Percentiles rank a stretch among this genome's conserved stretches.
Evolutionary conservation across 179 eudicot genomes (phyloP).

Genomic region (Vitellaria paradoxa): DNA sequence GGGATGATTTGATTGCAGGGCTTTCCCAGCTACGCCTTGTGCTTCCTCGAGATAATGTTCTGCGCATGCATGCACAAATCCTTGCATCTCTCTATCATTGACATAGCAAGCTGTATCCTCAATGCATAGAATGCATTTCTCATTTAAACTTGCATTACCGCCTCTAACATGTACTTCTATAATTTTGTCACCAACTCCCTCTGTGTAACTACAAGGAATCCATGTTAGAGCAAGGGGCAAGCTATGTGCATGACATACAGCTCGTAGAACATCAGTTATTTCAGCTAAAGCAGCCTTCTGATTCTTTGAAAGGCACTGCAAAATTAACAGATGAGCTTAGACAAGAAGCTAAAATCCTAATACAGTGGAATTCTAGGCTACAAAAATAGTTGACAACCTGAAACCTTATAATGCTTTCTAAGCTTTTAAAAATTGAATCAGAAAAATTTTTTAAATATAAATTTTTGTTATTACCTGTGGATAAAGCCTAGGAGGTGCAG

Average conservation of each 20-base stretch:
- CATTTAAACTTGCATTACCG: conserved; percentile 24
- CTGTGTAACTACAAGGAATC: conserved; percentile 66
- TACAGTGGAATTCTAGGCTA: background rate
- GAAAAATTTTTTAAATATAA: background rate
- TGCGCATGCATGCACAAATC: conserved; percentile 67
- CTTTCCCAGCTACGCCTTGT: conserved; percentile 87
- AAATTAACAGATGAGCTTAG: conserved; percentile 6
- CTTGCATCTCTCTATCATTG: conserved; percentile 56
- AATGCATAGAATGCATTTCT: conserved; percentile 47
- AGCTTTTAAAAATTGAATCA: background rate
- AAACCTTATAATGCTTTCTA: background rate
- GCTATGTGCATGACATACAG: conserved; percentile 73
- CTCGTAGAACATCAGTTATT: conserved; percentile 71
- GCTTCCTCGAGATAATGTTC: conserved; percentile 85
- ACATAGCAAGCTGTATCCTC: conserved; percentile 71
- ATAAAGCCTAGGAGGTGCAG: conserved; percentile 53
- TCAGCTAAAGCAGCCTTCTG: conserved; percentile 71
- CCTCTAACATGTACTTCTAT: conserved; percentile 37
- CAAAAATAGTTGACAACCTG: too few species aligned
- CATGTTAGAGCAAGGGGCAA: conserved; percentile 90
- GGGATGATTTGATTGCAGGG: conserved; percentile 75
- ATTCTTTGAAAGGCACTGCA: conserved; percentile 58
- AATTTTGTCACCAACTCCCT: conserved; percentile 37
- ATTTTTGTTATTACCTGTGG: conserved; percentile 49
- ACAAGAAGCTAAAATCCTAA: background rate